These are phyloP conservation scores for Plasmodium coatneyi DNA, from an alignment of 169 alveolate species.

Conservation along the genomic window DNA sequence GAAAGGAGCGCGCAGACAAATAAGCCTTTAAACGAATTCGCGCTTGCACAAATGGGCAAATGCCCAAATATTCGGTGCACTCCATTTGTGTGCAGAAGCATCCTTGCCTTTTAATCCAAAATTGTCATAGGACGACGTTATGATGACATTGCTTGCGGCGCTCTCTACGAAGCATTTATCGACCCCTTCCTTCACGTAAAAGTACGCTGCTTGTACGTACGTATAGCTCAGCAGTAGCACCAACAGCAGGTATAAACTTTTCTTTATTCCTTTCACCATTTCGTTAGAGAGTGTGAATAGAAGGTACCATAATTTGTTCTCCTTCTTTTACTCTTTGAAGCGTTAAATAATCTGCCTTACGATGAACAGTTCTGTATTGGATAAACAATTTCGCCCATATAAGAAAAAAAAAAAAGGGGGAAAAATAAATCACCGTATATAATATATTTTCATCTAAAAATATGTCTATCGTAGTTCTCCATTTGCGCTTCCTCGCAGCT, in stretches of 20 bases:
- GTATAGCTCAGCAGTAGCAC: neutral
- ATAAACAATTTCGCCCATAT: neutral
- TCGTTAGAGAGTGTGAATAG: neutral
- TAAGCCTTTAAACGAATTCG: neutral
- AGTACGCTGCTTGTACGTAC: constrained; percentile 24
- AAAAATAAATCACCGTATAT: neutral
- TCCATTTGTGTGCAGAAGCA: neutral
- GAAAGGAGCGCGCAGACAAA: neutral
- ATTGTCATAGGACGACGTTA: constrained; percentile 57
- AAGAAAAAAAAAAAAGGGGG: neutral
- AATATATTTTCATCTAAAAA: neutral
- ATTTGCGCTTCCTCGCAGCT: neutral
- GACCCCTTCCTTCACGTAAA: constrained; percentile 61
- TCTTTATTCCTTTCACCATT: constrained; percentile 27
- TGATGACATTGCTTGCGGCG: constrained; percentile 30
- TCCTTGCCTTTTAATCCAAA: constrained; percentile 36
- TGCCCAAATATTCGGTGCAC: neutral
- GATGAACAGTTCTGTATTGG: neutral
- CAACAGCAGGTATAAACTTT: neutral
- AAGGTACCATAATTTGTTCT: constrained; percentile 1
- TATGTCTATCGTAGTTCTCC: neutral
- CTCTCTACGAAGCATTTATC: constrained; percentile 67
- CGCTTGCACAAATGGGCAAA: neutral
- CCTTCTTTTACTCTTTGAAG: neutral
- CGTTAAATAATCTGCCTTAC: neutral